Conservation (phyloP, 768 basidiomycete genomes). For the Suillus alpinus region DNA sequence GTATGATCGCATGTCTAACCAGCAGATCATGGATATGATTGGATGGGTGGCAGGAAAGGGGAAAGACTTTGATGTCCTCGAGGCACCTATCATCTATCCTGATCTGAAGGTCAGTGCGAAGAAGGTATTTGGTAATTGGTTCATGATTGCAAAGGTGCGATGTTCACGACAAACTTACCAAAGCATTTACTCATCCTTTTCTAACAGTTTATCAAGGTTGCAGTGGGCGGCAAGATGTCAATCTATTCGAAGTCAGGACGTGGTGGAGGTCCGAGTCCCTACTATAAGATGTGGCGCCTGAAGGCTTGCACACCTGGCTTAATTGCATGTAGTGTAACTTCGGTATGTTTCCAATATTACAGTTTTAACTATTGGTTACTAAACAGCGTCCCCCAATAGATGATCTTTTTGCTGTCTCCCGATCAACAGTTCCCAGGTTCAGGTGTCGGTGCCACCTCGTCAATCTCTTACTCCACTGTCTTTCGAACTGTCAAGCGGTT, state of each 20-base stretch:
- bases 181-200: background rate
- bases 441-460: background rate
- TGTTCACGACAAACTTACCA: background rate
- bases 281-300: background rate
- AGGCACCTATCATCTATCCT: constrained; percentile 2
- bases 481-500: background rate
- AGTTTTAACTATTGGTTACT: background rate
- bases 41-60: background rate
- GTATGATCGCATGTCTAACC: background rate
- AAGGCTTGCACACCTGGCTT: background rate
- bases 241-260: background rate
- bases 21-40: background rate
- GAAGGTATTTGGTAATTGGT: constrained; percentile 4
- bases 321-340: constrained; percentile 1
- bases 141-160: constrained; percentile 1
- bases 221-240: constrained; percentile 1
- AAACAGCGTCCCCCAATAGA: background rate
- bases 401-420: constrained; percentile 3
- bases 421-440: background rate
- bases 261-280: background rate
- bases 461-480: background rate
- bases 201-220: constrained; percentile 5
- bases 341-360: background rate
- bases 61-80: background rate
- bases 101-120: background rate